A percentile compares a stretch with the other conserved stretches of the same genome.
phyloP scores from a whole-genome alignment of 768 basidiomycete genomes.

The Lactarius psammicola region DNA sequence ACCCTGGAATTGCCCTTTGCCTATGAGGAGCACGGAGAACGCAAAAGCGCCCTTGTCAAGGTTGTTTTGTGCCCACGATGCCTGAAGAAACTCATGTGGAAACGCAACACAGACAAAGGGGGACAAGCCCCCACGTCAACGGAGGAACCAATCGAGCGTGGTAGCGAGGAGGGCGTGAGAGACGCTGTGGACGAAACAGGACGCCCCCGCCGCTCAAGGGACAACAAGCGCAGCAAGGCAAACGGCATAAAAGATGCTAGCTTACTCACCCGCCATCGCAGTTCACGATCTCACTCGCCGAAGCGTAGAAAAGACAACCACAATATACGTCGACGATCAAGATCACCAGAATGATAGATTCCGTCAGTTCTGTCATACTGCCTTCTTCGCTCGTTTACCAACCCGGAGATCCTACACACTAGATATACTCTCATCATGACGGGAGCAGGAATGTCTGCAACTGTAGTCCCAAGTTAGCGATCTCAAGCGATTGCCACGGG shows the following conservation, averaged over 20 bases:
- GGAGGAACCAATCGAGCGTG: background rate
- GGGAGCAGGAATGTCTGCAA: slow-evolving; percentile 49
- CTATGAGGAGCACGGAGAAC: slow-evolving; percentile 75
- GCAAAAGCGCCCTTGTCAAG: slow-evolving; percentile 85
- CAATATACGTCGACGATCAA: slow-evolving; percentile 13
- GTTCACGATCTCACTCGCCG: slow-evolving; percentile 28
- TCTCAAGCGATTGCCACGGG: background rate
- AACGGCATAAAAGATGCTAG: slow-evolving; percentile 4
- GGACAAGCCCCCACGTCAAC: slow-evolving; percentile 1
- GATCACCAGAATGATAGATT: slow-evolving; percentile 4
- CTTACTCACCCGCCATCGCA: slow-evolving; percentile 7
- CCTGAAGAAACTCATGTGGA: slow-evolving; percentile 83
- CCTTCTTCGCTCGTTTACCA: background rate
- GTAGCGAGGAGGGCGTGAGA: background rate
- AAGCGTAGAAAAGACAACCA: slow-evolving; percentile 12
- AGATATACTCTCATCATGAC: slow-evolving; percentile 29
- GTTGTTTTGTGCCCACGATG: slow-evolving; percentile 82
- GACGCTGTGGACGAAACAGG: background rate
- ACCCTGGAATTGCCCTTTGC: slow-evolving; percentile 90
- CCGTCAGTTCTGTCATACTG: background rate
- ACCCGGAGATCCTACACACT: background rate
- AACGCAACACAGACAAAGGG: slow-evolving; percentile 64
- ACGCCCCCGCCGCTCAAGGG: slow-evolving; percentile 7
- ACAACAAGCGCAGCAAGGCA: background rate
- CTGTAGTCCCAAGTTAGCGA: slow-evolving; percentile 31